Conservation (phyloP, 2,329 filamentous ascomycete species). For the Magnaporthiopsis poae region DNA sequence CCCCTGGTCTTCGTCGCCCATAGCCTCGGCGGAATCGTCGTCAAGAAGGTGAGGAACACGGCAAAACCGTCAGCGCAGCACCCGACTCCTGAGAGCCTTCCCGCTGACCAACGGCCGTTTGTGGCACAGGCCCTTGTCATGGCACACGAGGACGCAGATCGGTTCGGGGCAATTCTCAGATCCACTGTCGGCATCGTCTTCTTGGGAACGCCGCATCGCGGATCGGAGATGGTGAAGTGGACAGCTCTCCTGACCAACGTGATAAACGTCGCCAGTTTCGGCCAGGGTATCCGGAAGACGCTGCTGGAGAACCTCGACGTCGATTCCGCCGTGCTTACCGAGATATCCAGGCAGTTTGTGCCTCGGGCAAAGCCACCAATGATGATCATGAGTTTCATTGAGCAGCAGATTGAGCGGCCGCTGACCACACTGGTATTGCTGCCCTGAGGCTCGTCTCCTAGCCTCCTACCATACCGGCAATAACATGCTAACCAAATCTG, state of each 20-base stretch:
- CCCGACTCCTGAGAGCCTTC: background rate
- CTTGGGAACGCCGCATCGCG: background rate
- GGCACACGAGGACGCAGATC: background rate
- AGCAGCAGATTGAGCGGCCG: constrained; percentile 2
- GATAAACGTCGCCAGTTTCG: background rate
- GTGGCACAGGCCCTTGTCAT: background rate
- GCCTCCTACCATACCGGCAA: background rate
- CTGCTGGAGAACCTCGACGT: constrained; percentile 1
- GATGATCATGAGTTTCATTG: constrained; percentile 1
- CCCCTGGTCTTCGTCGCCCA: background rate
- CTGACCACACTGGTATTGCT: background rate
- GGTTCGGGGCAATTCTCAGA: background rate
- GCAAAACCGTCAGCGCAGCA: too few species aligned
- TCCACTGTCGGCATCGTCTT: background rate
- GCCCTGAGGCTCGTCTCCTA: background rate
- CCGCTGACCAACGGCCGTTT: background rate
- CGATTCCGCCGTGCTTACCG: constrained; percentile 1
- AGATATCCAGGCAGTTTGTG: constrained; percentile 1
- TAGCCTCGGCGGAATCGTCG: background rate
- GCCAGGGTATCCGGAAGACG: background rate
- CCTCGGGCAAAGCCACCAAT: background rate
- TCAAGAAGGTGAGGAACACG: constrained; percentile 1
- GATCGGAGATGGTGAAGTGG: background rate
- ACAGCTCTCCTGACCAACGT: background rate
- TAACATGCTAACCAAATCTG: background rate